Evolutionary conservation across 2,329 filamentous ascomycete species (phyloP).

Genomic region (Septoria petroselini): DNA sequence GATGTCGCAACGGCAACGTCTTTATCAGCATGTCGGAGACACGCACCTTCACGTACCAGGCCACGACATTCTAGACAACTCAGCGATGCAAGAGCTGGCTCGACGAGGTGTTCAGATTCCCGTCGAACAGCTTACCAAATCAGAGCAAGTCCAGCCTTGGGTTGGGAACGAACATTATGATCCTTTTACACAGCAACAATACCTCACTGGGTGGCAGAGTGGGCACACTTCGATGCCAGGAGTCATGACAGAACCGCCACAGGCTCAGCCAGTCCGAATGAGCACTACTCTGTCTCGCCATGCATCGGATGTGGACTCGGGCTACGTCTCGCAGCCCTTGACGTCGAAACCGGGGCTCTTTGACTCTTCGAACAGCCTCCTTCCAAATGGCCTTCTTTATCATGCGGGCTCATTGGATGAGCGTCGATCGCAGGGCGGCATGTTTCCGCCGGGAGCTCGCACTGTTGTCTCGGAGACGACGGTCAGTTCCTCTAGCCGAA

Average conservation of each 20-base stretch:
- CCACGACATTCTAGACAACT: conserved; percentile 9
- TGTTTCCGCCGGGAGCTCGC: background rate
- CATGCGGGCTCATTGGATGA: background rate
- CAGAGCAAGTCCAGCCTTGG: conserved; percentile 14
- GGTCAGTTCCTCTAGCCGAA: background rate
- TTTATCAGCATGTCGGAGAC: background rate
- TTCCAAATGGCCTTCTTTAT: background rate
- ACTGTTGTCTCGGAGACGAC: conserved; percentile 12
- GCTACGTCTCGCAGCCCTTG: conserved; percentile 18
- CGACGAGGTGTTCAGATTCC: conserved; percentile 11
- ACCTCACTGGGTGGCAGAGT: conserved; percentile 1
- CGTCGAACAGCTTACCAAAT: conserved; percentile 16
- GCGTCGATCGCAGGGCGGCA: background rate
- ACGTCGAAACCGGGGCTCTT: background rate
- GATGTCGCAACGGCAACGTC: too few species aligned
- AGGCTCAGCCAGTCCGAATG: background rate
- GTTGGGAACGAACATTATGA: conserved; percentile 7
- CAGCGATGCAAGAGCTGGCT: conserved; percentile 4
- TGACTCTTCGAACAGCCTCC: background rate
- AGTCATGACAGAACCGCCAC: conserved; percentile 1
- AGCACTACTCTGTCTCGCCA: conserved; percentile 2
- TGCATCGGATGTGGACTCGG: conserved; percentile 19
- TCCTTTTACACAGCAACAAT: background rate
- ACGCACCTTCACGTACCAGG: conserved; percentile 1
- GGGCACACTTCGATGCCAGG: background rate